Conservation (phyloP, 2,329 filamentous ascomycete genomes). For the Ambrosiella beaveri region DNA sequence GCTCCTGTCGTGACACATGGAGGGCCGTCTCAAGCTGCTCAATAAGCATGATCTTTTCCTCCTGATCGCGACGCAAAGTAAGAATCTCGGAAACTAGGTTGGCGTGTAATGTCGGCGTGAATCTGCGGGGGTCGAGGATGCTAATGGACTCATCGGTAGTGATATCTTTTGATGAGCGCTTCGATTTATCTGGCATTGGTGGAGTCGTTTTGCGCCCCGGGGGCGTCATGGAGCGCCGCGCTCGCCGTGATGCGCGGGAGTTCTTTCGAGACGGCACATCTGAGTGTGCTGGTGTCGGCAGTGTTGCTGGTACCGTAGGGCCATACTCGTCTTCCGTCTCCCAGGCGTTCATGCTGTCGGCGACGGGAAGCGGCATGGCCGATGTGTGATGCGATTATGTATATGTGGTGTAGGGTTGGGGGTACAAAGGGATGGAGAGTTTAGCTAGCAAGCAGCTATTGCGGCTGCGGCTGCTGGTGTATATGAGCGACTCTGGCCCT, state of each 20-base stretch:
- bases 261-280: conserved; percentile 33
- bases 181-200: conserved; percentile 26
- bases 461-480: not conserved
- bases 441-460: not conserved
- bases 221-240: conserved; percentile 51
- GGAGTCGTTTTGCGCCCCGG: conserved; percentile 37
- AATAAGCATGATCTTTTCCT: conserved; percentile 74
- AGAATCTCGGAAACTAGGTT: conserved; percentile 91
- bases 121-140: conserved; percentile 73
- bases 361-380: not conserved
- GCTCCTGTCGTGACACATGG: conserved; percentile 53
- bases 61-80: conserved; percentile 68
- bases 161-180: conserved; percentile 40
- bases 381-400: not conserved
- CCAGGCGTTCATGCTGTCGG: conserved; percentile 34
- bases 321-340: conserved; percentile 47
- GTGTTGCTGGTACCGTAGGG: conserved; percentile 34
- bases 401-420: not conserved
- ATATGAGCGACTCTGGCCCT: too few species aligned
- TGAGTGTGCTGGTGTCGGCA: conserved; percentile 41
- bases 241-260: conserved; percentile 43
- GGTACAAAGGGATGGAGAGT: not conserved
- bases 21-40: conserved; percentile 66
- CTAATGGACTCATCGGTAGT: conserved; percentile 50
- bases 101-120: conserved; percentile 88